These are phyloP conservation scores for Cadophora luteo-olivacea DNA, from an alignment of 2,329 filamentous ascomycete genomes.

Conservation along the genomic window DNA sequence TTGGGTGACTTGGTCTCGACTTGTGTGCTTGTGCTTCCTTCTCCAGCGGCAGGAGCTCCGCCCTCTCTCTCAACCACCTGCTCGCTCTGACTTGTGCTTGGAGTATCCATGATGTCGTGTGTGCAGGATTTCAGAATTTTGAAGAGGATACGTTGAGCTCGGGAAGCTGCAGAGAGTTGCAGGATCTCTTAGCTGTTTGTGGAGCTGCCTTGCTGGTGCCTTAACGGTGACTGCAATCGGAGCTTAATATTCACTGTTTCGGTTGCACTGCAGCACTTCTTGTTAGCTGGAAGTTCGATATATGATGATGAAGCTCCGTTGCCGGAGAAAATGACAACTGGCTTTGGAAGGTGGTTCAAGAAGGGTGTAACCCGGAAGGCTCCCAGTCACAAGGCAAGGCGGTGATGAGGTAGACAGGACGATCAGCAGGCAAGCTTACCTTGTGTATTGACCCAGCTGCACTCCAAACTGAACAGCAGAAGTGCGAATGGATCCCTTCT, in stretches of 20 bases:
- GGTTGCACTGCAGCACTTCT: slow-evolving; percentile 2
- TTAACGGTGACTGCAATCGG: not conserved
- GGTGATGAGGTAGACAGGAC: slow-evolving; percentile 10
- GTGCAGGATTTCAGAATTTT: not conserved
- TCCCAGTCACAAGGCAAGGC: slow-evolving; percentile 22
- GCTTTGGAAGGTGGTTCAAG: slow-evolving; percentile 20
- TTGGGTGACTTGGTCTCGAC: slow-evolving; percentile 38
- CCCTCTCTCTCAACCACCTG: slow-evolving; percentile 37
- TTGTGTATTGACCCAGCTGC: slow-evolving; percentile 11
- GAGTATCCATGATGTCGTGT: slow-evolving; percentile 38
- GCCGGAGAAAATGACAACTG: slow-evolving; percentile 22
- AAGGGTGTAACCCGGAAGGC: slow-evolving; percentile 22
- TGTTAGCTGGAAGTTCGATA: slow-evolving; percentile 20
- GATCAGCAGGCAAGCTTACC: slow-evolving; percentile 32
- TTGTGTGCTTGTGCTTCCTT: slow-evolving; percentile 32
- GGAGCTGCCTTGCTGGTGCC: slow-evolving; percentile 10
- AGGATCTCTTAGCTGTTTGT: not conserved
- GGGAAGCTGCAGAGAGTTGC: slow-evolving; percentile 23
- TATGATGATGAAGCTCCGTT: not conserved
- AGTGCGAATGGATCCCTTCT: slow-evolving; percentile 19
- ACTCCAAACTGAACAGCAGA: not conserved
- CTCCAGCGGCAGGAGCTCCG: slow-evolving; percentile 28
- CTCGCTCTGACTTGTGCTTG: slow-evolving; percentile 39
- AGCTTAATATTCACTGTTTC: slow-evolving; percentile 4
- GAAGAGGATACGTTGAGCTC: slow-evolving; percentile 15